phyloP scores from a whole-genome alignment of 768 basidiomycete species.

The Amylocystis lapponica region DNA sequence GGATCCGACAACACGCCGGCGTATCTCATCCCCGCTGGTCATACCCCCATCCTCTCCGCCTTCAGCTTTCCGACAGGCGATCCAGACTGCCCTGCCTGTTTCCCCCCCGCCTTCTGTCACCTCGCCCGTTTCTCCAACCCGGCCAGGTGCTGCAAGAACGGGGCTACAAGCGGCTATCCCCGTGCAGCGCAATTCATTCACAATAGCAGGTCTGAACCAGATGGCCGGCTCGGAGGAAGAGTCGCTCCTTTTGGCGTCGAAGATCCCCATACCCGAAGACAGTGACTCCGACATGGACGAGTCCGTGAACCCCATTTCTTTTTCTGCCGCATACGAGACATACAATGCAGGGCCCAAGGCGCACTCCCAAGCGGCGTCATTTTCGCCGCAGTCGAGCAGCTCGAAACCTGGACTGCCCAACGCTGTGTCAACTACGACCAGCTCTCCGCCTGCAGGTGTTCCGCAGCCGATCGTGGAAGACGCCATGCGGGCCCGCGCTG shows the following conservation, averaged over 20 bases:
- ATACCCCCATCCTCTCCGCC: slow-evolving; percentile 18
- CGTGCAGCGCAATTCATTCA: slow-evolving; percentile 37
- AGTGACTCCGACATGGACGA: slow-evolving; percentile 61
- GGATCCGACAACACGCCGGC: slow-evolving; percentile 18
- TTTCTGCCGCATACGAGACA: slow-evolving; percentile 60
- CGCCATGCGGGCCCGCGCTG: slow-evolving; percentile 78
- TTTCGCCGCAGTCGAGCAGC: slow-evolving; percentile 49
- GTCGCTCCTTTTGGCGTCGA: slow-evolving; percentile 62
- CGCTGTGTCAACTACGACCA: slow-evolving; percentile 48
- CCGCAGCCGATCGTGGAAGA: slow-evolving; percentile 67
- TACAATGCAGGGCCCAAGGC: slow-evolving; percentile 33
- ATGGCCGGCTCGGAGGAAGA: slow-evolving; percentile 42
- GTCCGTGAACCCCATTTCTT: slow-evolving; percentile 61
- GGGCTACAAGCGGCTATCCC: slow-evolving; percentile 31
- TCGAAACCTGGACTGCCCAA: slow-evolving; percentile 44
- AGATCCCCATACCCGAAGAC: slow-evolving; percentile 70
- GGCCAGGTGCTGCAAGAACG: slow-evolving; percentile 6
- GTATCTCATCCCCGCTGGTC: slow-evolving; percentile 17
- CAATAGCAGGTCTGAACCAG: slow-evolving; percentile 30
- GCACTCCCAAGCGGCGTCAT: slow-evolving; percentile 40
- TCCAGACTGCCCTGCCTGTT: slow-evolving; percentile 28
- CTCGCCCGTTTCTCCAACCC: slow-evolving; percentile 13
- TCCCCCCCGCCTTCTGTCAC: slow-evolving; percentile 23
- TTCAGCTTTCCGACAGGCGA: slow-evolving; percentile 24
- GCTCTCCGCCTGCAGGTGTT: slow-evolving; percentile 33